Base-by-base conservation (phyloP, 2,329 filamentous ascomycete species). In the Gnomoniopsis smithogilvyi region DNA sequence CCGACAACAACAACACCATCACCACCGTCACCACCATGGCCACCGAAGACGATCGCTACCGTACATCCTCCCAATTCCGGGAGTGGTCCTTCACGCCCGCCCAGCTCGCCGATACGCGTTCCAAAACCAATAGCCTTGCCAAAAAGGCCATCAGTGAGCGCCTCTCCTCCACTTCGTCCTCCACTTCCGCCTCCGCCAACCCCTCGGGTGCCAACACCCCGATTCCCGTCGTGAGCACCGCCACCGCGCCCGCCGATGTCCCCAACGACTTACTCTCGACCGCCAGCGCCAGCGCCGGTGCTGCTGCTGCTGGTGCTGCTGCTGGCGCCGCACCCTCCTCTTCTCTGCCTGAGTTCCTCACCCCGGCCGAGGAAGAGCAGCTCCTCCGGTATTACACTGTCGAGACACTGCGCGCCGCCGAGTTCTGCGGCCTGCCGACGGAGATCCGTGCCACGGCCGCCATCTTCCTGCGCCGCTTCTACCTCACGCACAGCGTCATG, bases 401-500 rank as follows among this genome's bases (percentile, higher is more conserved):
- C 53, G 81, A 86, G 67, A 78, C 85, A 2, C 76, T 86, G 47
- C 79, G 81, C 38, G 82, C 82, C 2, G 82, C 80, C 21, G 75
- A 79, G 54, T 83, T 83, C 65, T 80, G 78, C 66, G 75, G 80
- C 36, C 70, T 81, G 46, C 76, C 78, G 6, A 80, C 78, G 64
- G 78, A 80, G 58, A 80, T 81, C 60, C 77, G 80, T 59, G 87
- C 89, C 26, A 96, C 93, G 7, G 91, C 92, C 3, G 90, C 94
- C 62, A 87, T 96, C 69, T 97, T 96, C 72, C 83, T 99, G 61
- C 90, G 91, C 58, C 90, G 95, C 59, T 98, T 99, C 81, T 99
- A 98, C 77, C 83, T 96, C 41, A 94, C 90, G 69, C 96, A 98
- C 75, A 96, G 91, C 45, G 86, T 93, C 68, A 96, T 98, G 91